Base-by-base conservation (phyloP, 1,284 basidiomycete genomes). In the Ustilago vetiveriae region DNA sequence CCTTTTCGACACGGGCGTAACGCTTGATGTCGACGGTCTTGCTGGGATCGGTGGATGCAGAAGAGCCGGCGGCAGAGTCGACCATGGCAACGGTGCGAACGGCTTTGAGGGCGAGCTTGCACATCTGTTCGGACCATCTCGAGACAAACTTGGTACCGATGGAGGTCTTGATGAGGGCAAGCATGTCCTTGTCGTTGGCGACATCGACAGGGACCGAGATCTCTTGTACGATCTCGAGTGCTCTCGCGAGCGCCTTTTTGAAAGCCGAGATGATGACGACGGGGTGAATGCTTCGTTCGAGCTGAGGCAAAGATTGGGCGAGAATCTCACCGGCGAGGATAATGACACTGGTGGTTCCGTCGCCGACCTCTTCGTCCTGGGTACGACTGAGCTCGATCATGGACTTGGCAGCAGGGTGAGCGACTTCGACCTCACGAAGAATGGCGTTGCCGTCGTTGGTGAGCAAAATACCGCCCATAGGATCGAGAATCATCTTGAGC, bases 381-480 rank as follows among this genome's bases (percentile, higher is more conserved):
- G 96, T 98, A 80, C 94, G 85, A 79, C 92, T 91, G 19, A 98
- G 88, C 84, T 99, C 95, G 75, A 98, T 98, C 95, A 98, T 98
- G 75, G 94, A 95, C 85, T 98, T 98, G 29, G 95, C 95, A 23
- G 95, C 95, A 0, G 96, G 96, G 79, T 98, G 95, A 4, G 93
- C 93, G 23, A 98, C 94, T 71, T 98, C 95, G 71, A 98, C 98
- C 83, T 98, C 95, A 59, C 95, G 89, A 35, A 98, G 85, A 72
- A 98, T 98, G 10, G 94, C 94, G 79, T 98, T 96, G 21, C 96
- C 95, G 81, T 98, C 95, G 83, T 98, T 98, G 6, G 95, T 98
- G 40, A 98, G 39, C 44, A 52, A 38, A 27, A 75, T 81, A 39
- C 76, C 77, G 19, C 75, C 81, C 72, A 80, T 76, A 54, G 82